Conservation (phyloP, 768 basidiomycete species). For the Xerocomellus chrysenteron region DNA sequence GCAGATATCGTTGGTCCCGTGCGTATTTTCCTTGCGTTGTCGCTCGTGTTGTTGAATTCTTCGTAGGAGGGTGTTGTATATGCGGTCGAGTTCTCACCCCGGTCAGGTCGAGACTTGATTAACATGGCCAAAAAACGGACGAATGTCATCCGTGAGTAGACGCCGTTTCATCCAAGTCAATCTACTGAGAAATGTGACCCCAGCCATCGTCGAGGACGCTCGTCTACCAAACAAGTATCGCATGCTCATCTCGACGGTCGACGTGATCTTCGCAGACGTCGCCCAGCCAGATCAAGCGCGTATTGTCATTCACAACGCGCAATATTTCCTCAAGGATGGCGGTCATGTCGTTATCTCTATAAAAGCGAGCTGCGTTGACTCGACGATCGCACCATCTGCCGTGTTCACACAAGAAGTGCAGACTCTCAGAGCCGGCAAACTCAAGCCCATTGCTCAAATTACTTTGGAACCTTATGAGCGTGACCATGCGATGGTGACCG, state of each 20-base stretch:
- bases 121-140: conserved; percentile 99
- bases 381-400: conserved; percentile 84
- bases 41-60: conserved; percentile 5
- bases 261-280: conserved; percentile 97
- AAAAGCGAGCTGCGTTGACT: conserved; percentile 99
- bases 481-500: conserved; percentile 89
- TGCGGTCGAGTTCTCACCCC: conserved; percentile 95
- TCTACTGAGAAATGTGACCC: conserved; percentile 2
- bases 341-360: conserved; percentile 96
- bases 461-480: conserved; percentile 93
- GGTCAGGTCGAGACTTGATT: conserved; percentile 96
- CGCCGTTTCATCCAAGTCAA: background rate
- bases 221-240: conserved; percentile 96
- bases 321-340: conserved; percentile 92
- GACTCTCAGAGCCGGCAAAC: conserved; percentile 67
- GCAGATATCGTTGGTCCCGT: conserved; percentile 98
- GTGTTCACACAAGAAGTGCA: conserved; percentile 90
- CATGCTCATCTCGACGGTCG: conserved; percentile 93
- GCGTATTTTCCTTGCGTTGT: conserved; percentile 29
- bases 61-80: conserved; percentile 91
- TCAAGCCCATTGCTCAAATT: conserved; percentile 95
- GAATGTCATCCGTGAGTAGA: conserved; percentile 89
- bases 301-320: conserved; percentile 90
- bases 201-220: conserved; percentile 96
- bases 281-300: conserved; percentile 99